A percentile compares a stretch with the other conserved stretches of the same genome.
Evolutionary conservation across 805 yeast genomes (phyloP).

Genomic region (Schwanniomyces vanrijiae): DNA sequence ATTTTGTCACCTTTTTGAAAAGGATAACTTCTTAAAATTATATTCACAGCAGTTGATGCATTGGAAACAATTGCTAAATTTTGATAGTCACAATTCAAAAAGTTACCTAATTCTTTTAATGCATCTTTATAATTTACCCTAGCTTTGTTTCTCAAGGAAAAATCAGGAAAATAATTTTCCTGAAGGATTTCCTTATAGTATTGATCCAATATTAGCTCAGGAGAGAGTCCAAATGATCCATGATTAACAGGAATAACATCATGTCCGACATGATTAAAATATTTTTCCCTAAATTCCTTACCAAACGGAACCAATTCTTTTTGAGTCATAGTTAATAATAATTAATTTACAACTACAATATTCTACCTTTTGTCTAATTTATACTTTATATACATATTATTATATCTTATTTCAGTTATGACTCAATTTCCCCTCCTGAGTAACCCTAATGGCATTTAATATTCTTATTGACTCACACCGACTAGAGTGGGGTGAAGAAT

Average conservation of each 20-base stretch:
- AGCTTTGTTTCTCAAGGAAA: slow-evolving; percentile 30
- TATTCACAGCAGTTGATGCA: slow-evolving; percentile 62
- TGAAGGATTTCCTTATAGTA: slow-evolving; percentile 23
- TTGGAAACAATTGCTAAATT: slow-evolving; percentile 55
- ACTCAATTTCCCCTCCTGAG: too few species aligned
- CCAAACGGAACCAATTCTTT: slow-evolving; percentile 42
- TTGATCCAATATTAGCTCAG: slow-evolving; percentile 45
- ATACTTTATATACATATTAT: too few species aligned
- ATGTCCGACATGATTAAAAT: slow-evolving; percentile 44
- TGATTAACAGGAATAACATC: slow-evolving; percentile 53
- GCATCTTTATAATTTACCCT: slow-evolving; percentile 29
- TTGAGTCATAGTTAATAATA: too few species aligned
- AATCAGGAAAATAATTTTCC: slow-evolving; percentile 47
- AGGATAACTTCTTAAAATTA: slow-evolving; percentile 54
- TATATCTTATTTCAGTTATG: too few species aligned
- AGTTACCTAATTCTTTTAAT: slow-evolving; percentile 29
- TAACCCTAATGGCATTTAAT: too few species aligned
- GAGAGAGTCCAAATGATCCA: slow-evolving; percentile 64
- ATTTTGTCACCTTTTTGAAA: slow-evolving; percentile 53
- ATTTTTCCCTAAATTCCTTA: slow-evolving; percentile 43
- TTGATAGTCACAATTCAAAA: slow-evolving; percentile 48
- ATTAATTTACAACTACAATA: too few species aligned
- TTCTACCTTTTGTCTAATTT: too few species aligned
- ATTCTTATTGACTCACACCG: too few species aligned
- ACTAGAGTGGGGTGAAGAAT: too few species aligned